phyloP scores from a whole-genome alignment of 2,329 filamentous ascomycete genomes.

The Nemania sp. region DNA sequence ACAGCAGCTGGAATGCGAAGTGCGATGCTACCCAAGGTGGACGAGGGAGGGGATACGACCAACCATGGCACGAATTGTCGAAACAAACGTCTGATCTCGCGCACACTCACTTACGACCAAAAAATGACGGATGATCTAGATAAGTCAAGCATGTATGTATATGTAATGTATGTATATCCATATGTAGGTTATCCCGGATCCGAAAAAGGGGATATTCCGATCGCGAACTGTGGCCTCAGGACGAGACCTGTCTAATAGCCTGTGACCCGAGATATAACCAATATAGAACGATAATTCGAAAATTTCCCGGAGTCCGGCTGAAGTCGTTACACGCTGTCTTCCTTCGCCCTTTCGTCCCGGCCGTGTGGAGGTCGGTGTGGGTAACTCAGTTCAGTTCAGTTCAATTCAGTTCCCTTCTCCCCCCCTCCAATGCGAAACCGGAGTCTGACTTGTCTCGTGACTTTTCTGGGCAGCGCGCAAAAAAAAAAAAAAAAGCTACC shows the following conservation, averaged over 20 bases:
- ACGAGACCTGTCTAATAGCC: neutral
- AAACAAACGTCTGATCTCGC: conserved; percentile 21
- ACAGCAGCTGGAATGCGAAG: conserved; percentile 29
- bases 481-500: too few species aligned
- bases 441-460: conserved; percentile 22
- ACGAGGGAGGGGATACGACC: conserved; percentile 6
- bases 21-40: conserved; percentile 28
- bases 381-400: neutral
- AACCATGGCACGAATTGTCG: conserved; percentile 3
- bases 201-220: conserved; percentile 16
- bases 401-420: neutral
- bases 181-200: too few species aligned
- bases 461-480: conserved; percentile 1
- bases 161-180: too few species aligned
- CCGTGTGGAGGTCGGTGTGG: conserved; percentile 15
- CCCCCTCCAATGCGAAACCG: conserved; percentile 27
- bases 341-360: conserved; percentile 3
- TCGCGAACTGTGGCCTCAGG: conserved; percentile 31
- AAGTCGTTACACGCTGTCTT: conserved; percentile 7
- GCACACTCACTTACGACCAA: neutral
- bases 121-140: neutral
- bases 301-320: conserved; percentile 32
- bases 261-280: conserved; percentile 2
- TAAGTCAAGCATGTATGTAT: neutral
- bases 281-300: conserved; percentile 26